Conservation (phyloP, 495 filamentous ascomycete species). For the Aspergillus avenaceus region DNA sequence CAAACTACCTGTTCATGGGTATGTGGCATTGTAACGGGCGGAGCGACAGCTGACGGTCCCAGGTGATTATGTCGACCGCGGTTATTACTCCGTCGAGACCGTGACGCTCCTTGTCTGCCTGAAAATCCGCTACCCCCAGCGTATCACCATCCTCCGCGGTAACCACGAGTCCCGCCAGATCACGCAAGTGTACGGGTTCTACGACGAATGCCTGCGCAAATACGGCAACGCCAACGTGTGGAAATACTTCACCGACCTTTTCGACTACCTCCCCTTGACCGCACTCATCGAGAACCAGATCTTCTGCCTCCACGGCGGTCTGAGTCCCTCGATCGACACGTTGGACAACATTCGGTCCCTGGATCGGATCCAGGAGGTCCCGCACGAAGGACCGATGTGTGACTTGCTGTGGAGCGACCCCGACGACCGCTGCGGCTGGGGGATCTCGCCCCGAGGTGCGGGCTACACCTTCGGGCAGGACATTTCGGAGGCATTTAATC, state of each 20-base stretch:
- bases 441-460: constrained; percentile 92
- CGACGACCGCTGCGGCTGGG: constrained; percentile 98
- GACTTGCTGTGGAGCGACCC: constrained; percentile 97
- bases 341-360: constrained; percentile 96
- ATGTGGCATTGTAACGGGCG: constrained; percentile 10
- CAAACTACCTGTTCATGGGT: constrained; percentile 97
- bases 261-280: constrained; percentile 97
- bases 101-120: constrained; percentile 90
- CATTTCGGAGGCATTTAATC: constrained; percentile 99
- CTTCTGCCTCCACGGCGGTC: constrained; percentile 96
- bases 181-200: constrained; percentile 96
- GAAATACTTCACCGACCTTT: constrained; percentile 99
- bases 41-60: no score
- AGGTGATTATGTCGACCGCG: constrained; percentile 96
- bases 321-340: constrained; percentile 95
- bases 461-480: constrained; percentile 99
- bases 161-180: constrained; percentile 98
- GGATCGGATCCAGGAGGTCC: constrained; percentile 96
- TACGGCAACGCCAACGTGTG: constrained; percentile 99
- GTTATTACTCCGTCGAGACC: constrained; percentile 95
- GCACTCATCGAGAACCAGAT: constrained; percentile 99
- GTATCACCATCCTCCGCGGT: constrained; percentile 93
- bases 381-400: constrained; percentile 98
- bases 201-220: constrained; percentile 95
- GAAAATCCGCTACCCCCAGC: constrained; percentile 93